A percentile compares a stretch with the other conserved stretches of the same genome.
Evolutionary conservation across 2,329 filamentous ascomycete genomes (phyloP).

Genomic region (Helotiales sp.): DNA sequence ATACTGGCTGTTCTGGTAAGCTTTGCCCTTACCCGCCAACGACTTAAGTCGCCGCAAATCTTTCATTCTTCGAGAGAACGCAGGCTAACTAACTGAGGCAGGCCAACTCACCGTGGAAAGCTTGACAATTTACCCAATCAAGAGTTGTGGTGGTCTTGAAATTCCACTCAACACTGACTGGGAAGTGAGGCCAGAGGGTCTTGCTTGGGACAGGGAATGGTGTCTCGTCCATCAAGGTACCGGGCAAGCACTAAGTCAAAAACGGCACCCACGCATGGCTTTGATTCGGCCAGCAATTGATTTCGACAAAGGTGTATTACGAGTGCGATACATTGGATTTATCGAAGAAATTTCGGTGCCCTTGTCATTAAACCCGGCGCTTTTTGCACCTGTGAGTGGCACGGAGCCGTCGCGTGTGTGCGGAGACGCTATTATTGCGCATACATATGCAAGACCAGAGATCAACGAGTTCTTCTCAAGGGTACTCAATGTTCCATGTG

Average conservation of each 20-base stretch:
- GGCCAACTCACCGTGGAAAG: constrained; percentile 54
- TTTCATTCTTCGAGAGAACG: not conserved
- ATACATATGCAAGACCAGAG: constrained; percentile 67
- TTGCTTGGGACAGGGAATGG: constrained; percentile 97
- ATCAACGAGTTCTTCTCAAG: constrained; percentile 80
- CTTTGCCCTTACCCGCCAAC: constrained; percentile 43
- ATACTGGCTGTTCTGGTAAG: not conserved
- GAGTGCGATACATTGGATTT: constrained; percentile 57
- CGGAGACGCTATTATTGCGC: constrained; percentile 75
- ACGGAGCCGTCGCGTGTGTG: constrained; percentile 72
- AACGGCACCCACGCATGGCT: constrained; percentile 86
- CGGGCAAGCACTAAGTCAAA: constrained; percentile 84
- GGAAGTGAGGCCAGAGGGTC: constrained; percentile 80
- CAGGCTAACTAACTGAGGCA: not conserved
- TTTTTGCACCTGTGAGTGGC: constrained; percentile 52
- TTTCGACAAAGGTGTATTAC: constrained; percentile 67
- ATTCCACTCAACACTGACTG: constrained; percentile 69
- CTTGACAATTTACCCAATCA: constrained; percentile 86
- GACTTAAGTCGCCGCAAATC: not conserved
- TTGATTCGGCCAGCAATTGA: constrained; percentile 78
- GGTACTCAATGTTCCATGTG: constrained; percentile 78
- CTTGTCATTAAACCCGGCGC: constrained; percentile 68
- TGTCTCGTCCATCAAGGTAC: constrained; percentile 89
- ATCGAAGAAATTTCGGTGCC: constrained; percentile 57
- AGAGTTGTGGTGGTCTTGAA: constrained; percentile 83